These are phyloP conservation scores for Diplodia corticola DNA, from an alignment of 2,329 filamentous ascomycete genomes.

Conservation along the genomic window DNA sequence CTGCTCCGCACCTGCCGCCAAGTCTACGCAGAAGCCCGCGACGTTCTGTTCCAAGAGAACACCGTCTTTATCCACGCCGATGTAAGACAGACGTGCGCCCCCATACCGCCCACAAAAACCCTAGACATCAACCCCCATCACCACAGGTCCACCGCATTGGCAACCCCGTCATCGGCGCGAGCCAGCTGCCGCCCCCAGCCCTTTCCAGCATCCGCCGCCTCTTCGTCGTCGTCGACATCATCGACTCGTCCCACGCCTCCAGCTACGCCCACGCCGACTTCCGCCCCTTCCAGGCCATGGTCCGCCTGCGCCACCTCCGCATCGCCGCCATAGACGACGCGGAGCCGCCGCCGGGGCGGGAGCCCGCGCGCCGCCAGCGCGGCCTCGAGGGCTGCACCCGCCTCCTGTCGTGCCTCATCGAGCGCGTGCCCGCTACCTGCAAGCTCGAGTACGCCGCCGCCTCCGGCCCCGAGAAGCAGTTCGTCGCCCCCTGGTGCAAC, in stretches of 20 bases:
- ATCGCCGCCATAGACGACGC: neutral
- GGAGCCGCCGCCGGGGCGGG: neutral
- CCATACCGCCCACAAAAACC: neutral
- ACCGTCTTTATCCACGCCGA: constrained; percentile 37
- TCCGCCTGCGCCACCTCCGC: neutral
- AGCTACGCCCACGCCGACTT: neutral
- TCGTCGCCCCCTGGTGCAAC: neutral
- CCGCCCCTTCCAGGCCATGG: constrained; percentile 12
- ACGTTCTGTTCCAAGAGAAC: constrained; percentile 47
- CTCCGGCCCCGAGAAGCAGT: neutral
- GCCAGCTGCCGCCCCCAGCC: neutral
- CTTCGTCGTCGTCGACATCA: constrained; percentile 17
- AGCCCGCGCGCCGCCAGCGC: too few species aligned
- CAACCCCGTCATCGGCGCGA: constrained; percentile 6
- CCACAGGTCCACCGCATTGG: neutral
- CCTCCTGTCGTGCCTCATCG: constrained; percentile 6
- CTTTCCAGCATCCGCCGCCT: neutral
- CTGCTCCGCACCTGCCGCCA: constrained; percentile 27
- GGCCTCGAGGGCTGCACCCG: neutral
- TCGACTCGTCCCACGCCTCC: neutral
- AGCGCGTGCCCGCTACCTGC: constrained; percentile 10
- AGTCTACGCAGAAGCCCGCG: constrained; percentile 46
- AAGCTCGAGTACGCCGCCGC: neutral
- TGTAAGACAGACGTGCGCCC: neutral
- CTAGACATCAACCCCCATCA: neutral